Evolutionary conservation across 371 early-diverging fungal species (phyloP).

Genomic region (Rhizomucor miehei): DNA sequence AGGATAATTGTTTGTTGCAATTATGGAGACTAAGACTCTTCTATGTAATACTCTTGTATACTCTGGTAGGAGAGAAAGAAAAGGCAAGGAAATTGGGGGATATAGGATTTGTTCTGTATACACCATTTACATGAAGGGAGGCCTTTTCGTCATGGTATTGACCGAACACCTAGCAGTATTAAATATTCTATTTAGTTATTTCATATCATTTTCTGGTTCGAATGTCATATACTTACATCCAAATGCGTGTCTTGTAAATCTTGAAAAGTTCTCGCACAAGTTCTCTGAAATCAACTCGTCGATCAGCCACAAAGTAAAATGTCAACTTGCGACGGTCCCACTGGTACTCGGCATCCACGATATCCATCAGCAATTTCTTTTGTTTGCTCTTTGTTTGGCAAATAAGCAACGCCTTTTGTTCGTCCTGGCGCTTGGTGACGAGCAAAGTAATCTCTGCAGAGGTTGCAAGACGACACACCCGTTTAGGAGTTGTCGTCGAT

Average conservation of each 20-base stretch:
- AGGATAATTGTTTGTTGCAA: too few species aligned
- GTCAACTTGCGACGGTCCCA: slow-evolving; percentile 97
- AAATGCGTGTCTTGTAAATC: slow-evolving; percentile 98
- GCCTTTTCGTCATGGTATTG: slow-evolving; percentile 6
- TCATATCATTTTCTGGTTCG: too few species aligned
- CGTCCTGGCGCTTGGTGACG: slow-evolving; percentile 77
- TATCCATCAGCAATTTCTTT: slow-evolving; percentile 87
- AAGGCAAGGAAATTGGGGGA: too few species aligned
- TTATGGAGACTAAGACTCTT: too few species aligned
- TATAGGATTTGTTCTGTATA: too few species aligned
- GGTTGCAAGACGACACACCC: slow-evolving; percentile 84
- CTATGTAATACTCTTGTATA: too few species aligned
- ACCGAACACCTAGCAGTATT: slow-evolving; percentile 11
- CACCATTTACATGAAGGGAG: slow-evolving; percentile 8
- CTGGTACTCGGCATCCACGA: slow-evolving; percentile 97
- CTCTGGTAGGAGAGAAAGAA: too few species aligned
- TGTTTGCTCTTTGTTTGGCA: slow-evolving; percentile 88
- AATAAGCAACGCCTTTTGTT: slow-evolving; percentile 81
- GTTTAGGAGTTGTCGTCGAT: slow-evolving; percentile 70
- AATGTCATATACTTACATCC: slow-evolving; percentile 74
- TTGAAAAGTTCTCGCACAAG: slow-evolving; percentile 98
- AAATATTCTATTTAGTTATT: too few species aligned
- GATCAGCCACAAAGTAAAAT: slow-evolving; percentile 90
- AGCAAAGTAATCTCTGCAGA: slow-evolving; percentile 74
- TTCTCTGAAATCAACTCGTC: slow-evolving; percentile 97